Conservation (phyloP, 768 basidiomycete genomes). For the Termitomyces sp. region DNA sequence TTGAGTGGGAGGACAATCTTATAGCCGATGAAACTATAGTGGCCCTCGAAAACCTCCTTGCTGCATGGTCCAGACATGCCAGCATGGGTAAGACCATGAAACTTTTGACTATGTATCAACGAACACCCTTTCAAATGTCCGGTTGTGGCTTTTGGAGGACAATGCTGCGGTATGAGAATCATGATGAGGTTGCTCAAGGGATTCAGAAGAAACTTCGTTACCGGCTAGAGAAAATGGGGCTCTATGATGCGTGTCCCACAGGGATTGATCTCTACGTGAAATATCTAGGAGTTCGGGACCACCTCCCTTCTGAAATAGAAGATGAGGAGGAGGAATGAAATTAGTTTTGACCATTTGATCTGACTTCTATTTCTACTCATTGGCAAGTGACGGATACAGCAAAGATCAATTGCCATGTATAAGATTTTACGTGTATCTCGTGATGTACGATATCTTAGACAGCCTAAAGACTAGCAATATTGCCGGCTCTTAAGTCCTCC, state of each 20-base stretch:
- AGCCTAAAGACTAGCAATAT: too few species aligned
- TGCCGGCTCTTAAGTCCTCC: background rate
- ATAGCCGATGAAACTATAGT: background rate
- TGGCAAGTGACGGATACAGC: too few species aligned
- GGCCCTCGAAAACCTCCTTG: too few species aligned
- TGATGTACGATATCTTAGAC: too few species aligned
- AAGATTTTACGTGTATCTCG: too few species aligned
- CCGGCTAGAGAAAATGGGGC: background rate
- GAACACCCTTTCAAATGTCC: too few species aligned
- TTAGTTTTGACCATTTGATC: too few species aligned
- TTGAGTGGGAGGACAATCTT: background rate
- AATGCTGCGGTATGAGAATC: background rate
- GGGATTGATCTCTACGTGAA: background rate
- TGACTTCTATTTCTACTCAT: too few species aligned
- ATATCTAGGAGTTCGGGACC: background rate
- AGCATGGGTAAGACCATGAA: background rate
- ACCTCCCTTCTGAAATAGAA: background rate
- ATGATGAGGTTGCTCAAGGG: background rate
- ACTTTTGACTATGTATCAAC: background rate
- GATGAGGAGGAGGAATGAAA: too few species aligned
- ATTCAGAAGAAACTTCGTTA: background rate
- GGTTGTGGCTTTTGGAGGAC: too few species aligned
- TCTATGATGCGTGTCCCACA: background rate
- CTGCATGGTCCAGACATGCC: too few species aligned
- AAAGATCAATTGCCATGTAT: too few species aligned